Evolutionary conservation across 1,139 yeast species (phyloP).

Genomic region (Geotrichum reessii): DNA sequence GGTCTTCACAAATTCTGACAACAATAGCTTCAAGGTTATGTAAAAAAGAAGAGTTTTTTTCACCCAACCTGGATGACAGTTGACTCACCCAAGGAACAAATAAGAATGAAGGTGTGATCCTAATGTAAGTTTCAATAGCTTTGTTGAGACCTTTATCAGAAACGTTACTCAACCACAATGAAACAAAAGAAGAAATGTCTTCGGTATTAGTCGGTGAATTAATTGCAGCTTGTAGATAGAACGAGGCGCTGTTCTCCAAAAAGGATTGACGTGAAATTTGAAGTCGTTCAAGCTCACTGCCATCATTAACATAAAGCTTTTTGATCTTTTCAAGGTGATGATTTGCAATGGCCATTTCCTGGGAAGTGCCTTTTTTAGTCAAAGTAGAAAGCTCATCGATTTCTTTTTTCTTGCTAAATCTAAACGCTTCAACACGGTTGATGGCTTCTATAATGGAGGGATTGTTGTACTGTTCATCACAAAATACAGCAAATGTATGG

Average conservation of each 20-base stretch:
- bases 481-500: conserved; percentile 64
- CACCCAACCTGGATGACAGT: conserved; percentile 61
- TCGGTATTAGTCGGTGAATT: conserved; percentile 47
- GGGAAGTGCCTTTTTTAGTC: conserved; percentile 14
- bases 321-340: conserved; percentile 38
- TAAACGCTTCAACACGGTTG: conserved; percentile 39
- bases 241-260: conserved; percentile 52
- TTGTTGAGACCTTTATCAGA: conserved; percentile 38
- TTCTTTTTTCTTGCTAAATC: conserved; percentile 39
- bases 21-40: conserved; percentile 47
- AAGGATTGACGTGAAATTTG: conserved; percentile 41
- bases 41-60: conserved; percentile 45
- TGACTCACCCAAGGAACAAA: conserved; percentile 82
- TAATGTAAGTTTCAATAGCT: conserved; percentile 27
- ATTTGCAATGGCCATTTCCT: conserved; percentile 23
- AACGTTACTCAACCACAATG: conserved; percentile 74
- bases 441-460: conserved; percentile 44
- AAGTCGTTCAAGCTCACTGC: conserved; percentile 42
- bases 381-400: conserved; percentile 43
- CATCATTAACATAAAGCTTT: conserved; percentile 47
- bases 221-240: conserved; percentile 52
- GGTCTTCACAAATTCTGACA: conserved; percentile 47
- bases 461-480: conserved; percentile 59
- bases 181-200: conserved; percentile 70
- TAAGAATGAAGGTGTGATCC: conserved; percentile 53